phyloP scores from a whole-genome alignment of 352 stramenopile species.

The Paralagenidium karlingii region DNA sequence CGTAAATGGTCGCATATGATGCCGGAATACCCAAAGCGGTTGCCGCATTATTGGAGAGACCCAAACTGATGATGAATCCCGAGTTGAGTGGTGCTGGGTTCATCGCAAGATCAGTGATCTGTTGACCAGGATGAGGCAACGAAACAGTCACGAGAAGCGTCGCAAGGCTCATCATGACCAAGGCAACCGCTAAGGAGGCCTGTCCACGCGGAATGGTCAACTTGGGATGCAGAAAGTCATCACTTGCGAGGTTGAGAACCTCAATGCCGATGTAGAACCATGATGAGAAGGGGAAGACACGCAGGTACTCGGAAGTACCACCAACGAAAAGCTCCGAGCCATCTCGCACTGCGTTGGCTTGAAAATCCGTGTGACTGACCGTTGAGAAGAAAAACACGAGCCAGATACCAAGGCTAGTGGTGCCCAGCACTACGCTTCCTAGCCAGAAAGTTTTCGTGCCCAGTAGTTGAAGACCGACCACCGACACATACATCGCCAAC shows the following conservation, averaged over 20 bases:
- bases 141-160: constrained; percentile 14
- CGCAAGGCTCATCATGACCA: constrained; percentile 5
- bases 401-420: constrained; percentile 4
- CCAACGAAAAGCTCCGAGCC: constrained; percentile 6
- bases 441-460: constrained; percentile 13
- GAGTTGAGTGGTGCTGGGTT: constrained; percentile 12
- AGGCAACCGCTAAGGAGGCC: constrained; percentile 9
- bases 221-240: constrained; percentile 7
- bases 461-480: constrained; percentile 8
- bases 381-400: constrained; percentile 10
- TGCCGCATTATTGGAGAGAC: constrained; percentile 3
- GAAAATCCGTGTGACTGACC: constrained; percentile 11
- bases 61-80: constrained; percentile 16
- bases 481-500: constrained; percentile 10
- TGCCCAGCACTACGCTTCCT: constrained; percentile 8
- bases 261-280: constrained; percentile 23
- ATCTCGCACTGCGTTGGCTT: constrained; percentile 4
- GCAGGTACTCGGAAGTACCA: constrained; percentile 12
- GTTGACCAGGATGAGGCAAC: constrained; percentile 7
- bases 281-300: constrained; percentile 8
- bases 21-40: constrained; percentile 17
- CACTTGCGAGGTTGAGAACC: constrained; percentile 9
- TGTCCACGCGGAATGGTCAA: constrained; percentile 11
- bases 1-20: constrained; percentile 16
- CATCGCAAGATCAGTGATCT: constrained; percentile 10